Percentiles rank a stretch among this genome's conserved stretches.
phyloP scores from a whole-genome alignment of 108 stramenopile genomes.

The Pseudonitzschia pungens region DNA sequence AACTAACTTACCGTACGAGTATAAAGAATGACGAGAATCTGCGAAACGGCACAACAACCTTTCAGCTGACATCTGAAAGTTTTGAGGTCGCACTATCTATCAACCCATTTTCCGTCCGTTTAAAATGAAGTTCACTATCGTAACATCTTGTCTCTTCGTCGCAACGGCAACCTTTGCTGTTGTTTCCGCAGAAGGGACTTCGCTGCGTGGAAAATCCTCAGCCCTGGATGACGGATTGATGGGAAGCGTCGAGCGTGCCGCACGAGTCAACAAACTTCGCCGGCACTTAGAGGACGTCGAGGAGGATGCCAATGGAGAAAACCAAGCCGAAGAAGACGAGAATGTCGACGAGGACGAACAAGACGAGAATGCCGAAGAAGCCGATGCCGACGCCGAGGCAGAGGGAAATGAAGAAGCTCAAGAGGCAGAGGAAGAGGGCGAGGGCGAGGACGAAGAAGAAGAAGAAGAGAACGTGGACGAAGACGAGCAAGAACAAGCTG shows the following conservation, averaged over 20 bases:
- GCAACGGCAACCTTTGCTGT: not conserved
- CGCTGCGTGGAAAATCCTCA: not conserved
- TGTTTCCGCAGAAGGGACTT: not conserved
- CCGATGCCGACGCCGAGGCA: no score
- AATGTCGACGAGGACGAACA: not conserved
- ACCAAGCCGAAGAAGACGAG: not conserved
- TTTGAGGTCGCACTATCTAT: no score
- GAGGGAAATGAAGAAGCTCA: no score
- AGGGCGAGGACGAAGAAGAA: not conserved
- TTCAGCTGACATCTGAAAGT: no score
- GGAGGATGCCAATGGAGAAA: no score
- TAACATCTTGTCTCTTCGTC: not conserved
- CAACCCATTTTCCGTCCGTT: no score
- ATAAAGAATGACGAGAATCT: no score
- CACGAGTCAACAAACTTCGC: not conserved
- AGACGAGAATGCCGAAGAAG: not conserved
- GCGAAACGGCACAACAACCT: no score
- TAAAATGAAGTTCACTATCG: not conserved
- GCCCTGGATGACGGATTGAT: not conserved
- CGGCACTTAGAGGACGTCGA: not conserved
- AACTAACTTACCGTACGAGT: no score
- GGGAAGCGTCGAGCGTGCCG: not conserved
- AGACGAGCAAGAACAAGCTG: not conserved
- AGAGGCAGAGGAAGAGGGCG: not conserved
- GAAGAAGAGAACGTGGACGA: not conserved